Base-by-base conservation (phyloP, 352 stramenopile species). In the Phytophthora ramorum region DNA sequence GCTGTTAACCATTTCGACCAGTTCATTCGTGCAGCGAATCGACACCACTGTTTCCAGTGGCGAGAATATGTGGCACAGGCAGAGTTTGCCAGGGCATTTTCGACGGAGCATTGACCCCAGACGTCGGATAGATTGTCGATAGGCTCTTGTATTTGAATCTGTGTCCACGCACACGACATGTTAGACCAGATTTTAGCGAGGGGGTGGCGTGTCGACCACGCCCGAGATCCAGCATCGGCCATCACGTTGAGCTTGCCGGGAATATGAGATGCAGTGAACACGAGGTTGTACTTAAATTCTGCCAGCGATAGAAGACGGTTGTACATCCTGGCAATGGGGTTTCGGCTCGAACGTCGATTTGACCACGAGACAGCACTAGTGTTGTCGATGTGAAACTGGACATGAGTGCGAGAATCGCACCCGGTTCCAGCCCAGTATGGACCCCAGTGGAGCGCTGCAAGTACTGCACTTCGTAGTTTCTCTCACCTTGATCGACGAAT, bases 351-450 rank as follows among this genome's bases (percentile, higher is more conserved):
- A 0, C 59, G 50, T 5, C 41, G 19, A 2, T 32, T 51, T 19
- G 34, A 0, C 59, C 59, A 67, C 0, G 50, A 7, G 0, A 67
- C 50, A 4, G 59, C 59, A 38, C 38, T 55, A 0, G 43, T 61
- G 38, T 67, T 67, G 34, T 61, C 32, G n/a, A 67, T 67, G 19
- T 67, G 59, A 14, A 67, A 38, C 3, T 43, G n/a, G 0, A 67
- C 45, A 14, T 61, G 24, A 0, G n/a, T 43, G 4, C 20, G 30
- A 0, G 45, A n/a, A n/a, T n/a, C n/a, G n/a, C n/a, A n/a, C n/a
- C n/a, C 5, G 0, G 4, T 4, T 10, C 2, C 3, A 26, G 8
- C 5, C 47, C 58, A 67, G 0, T 7, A 7, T 14, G 52, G 26
- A 0, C 58, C 51, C 57, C 64, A 67, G 0, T 52, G 4, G 2